Conservation (phyloP, 2,329 filamentous ascomycete species). For the Cadophora sp. region DNA sequence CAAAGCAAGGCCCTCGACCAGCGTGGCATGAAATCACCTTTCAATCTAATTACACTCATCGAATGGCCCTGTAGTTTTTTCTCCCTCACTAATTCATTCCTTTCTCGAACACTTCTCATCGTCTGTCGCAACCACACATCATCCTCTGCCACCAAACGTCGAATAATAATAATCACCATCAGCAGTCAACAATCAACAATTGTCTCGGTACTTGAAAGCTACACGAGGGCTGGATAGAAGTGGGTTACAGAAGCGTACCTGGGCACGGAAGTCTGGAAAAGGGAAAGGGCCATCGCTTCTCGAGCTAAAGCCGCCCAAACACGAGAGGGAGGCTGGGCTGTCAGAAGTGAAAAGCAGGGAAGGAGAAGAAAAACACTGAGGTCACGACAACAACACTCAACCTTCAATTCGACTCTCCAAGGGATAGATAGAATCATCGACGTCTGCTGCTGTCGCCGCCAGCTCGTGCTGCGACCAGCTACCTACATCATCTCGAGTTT, state of each 20-base stretch:
- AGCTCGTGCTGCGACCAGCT: constrained; percentile 9
- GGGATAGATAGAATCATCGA: background rate
- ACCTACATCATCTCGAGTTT: constrained; percentile 6
- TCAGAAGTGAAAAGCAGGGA: constrained; percentile 8
- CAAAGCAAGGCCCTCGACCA: constrained; percentile 8
- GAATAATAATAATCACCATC: background rate
- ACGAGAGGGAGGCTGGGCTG: constrained; percentile 15
- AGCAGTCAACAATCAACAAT: background rate
- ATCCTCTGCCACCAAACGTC: background rate
- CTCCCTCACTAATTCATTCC: constrained; percentile 3
- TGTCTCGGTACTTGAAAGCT: background rate
- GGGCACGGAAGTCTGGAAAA: constrained; percentile 17
- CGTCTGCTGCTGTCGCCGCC: constrained; percentile 9
- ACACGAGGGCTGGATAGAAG: background rate
- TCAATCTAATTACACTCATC: constrained; percentile 9
- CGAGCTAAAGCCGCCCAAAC: constrained; percentile 13
- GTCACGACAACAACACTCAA: background rate
- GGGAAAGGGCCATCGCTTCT: constrained; percentile 12
- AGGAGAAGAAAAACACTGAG: constrained; percentile 1
- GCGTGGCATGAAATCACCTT: constrained; percentile 18
- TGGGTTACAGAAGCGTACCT: constrained; percentile 9
- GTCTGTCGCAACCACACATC: background rate
- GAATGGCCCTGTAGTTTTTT: constrained; percentile 1
- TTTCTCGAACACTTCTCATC: background rate
- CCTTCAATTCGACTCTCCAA: background rate